phyloP scores from a whole-genome alignment of 2,329 filamentous ascomycete species.

The Calcarisporium arbuscula region DNA sequence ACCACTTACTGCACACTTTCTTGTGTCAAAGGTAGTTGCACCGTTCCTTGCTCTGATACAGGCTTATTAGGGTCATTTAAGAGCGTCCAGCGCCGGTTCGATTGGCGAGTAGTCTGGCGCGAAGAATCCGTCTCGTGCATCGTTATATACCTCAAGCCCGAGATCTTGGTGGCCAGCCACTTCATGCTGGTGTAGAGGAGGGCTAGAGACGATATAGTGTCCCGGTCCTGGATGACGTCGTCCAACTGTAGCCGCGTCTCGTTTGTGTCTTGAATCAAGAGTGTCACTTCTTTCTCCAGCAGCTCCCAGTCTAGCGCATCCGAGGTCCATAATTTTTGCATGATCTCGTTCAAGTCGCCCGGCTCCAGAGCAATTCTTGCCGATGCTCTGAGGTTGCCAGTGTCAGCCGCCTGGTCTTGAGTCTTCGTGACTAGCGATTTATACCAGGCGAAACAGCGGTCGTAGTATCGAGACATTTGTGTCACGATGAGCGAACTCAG shows the following conservation, averaged over 20 bases:
- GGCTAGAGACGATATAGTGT: slow-evolving; percentile 77
- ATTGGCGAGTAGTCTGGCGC: slow-evolving; percentile 45
- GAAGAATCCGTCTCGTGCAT: slow-evolving; percentile 63
- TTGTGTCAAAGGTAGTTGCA: slow-evolving; percentile 81
- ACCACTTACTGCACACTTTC: slow-evolving; percentile 70
- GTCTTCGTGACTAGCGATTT: slow-evolving; percentile 72
- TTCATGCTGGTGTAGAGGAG: slow-evolving; percentile 96
- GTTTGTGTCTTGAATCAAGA: slow-evolving; percentile 51
- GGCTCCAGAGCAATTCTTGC: slow-evolving; percentile 64
- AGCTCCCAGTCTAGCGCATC: slow-evolving; percentile 45
- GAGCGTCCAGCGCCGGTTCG: slow-evolving; percentile 77
- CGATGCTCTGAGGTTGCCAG: slow-evolving; percentile 59
- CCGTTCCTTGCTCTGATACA: slow-evolving; percentile 55
- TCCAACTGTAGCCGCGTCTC: slow-evolving; percentile 62
- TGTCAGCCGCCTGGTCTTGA: slow-evolving; percentile 46
- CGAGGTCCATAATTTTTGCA: slow-evolving; percentile 59
- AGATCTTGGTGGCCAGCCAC: slow-evolving; percentile 83
- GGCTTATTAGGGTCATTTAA: slow-evolving; percentile 57
- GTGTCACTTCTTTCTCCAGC: slow-evolving; percentile 55
- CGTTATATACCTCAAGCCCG: slow-evolving; percentile 77
- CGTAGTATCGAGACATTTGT: slow-evolving; percentile 90
- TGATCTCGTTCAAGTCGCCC: slow-evolving; percentile 66
- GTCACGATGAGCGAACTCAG: slow-evolving; percentile 87
- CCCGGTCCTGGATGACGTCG: slow-evolving; percentile 85
- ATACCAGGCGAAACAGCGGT: slow-evolving; percentile 87